Percentiles rank a stretch among this genome's conserved stretches.
These are phyloP conservation scores for Saccharomycopsis sp. DNA, from an alignment of 805 yeast species.

Conservation along the genomic window DNA sequence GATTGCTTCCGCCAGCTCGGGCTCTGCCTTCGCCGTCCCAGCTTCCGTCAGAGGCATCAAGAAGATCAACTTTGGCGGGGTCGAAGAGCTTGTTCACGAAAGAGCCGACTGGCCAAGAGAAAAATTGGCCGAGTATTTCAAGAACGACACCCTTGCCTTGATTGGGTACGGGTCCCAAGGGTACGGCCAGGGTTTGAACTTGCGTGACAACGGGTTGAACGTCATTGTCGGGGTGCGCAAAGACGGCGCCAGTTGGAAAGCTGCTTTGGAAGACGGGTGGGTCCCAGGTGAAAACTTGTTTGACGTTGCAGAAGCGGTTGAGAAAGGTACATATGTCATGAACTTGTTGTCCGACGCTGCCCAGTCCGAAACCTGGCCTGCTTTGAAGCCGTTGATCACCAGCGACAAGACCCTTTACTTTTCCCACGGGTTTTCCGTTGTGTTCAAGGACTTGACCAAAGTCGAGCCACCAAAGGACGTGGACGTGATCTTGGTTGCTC, in stretches of 20 bases:
- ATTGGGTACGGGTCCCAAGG: conserved; percentile 99
- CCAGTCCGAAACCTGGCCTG: conserved; percentile 95
- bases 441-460: conserved; percentile 93
- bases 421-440: conserved; percentile 99
- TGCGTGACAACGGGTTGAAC: conserved; percentile 97
- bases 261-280: conserved; percentile 99
- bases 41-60: conserved; percentile 63
- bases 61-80: conserved; percentile 95
- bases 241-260: conserved; percentile 99
- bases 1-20: conserved; percentile 30
- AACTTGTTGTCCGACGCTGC: conserved; percentile 99
- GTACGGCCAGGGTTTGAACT: conserved; percentile 99
- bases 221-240: conserved; percentile 98
- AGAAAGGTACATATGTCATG: conserved; percentile 90
- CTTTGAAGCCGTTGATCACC: conserved; percentile 83
- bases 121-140: conserved; percentile 91
- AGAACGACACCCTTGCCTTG: conserved; percentile 93
- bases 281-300: conserved; percentile 98
- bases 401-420: conserved; percentile 97
- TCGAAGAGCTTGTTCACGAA: conserved; percentile 92
- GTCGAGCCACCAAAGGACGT: conserved; percentile 92
- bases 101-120: conserved; percentile 99
- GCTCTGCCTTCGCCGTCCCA: conserved; percentile 1
- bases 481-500: conserved; percentile 98
- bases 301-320: conserved; percentile 88